Evolutionary conservation across 2,329 filamentous ascomycete species (phyloP), one percentile per base, ranked within the genome.

Genomic region (Lasiodiplodia hormozganensis): DNA sequence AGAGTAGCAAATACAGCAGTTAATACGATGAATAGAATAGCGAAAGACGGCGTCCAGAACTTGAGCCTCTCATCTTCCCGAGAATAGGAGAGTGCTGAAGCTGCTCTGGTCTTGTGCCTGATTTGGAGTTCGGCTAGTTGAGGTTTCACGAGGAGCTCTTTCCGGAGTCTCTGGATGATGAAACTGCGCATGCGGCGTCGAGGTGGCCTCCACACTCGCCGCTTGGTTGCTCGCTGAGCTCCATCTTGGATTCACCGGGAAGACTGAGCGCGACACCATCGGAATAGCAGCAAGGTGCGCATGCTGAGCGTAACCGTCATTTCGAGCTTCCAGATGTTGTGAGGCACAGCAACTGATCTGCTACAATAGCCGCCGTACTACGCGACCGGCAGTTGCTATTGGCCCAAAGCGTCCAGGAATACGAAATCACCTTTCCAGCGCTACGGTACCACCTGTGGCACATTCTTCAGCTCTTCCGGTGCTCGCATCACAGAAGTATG

Each of bases 291-390:
- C 21, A 25, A 4, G 25, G 3, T 14, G 4, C 16, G 12, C 23
- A 28, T 52, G 49, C 49, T 14, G 12, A 25, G 49, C 6, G 49
- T 4, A 25, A 14, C 23, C 49, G 21, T 16, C 49, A 28, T 52
- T 25, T 52, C 12, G 49, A 28, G 49, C 21, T 14, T 52, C 28
- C 18, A 43, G 16, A 14, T 21, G 21, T 28, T 21, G 49, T 52
- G 49, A 52, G 49, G 49, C 49, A 52, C 49, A 52, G 49, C 49
- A 52, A 52, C 18, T 28, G 23, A 52, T 52, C 23, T 52, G 49
- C 49, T 52, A 16, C 12, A 25, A 28, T 52, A 52, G 25, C 49
- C 49, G 49, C 49, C 16, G 49, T 52, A 21, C 49, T 52, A 23
- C 21, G 25, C 21, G 49, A 25, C 21, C n/a, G 49, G 25, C 11